Base-by-base conservation (phyloP, 2,329 filamentous ascomycete species). In the Chrysoporthe austroafricana region DNA sequence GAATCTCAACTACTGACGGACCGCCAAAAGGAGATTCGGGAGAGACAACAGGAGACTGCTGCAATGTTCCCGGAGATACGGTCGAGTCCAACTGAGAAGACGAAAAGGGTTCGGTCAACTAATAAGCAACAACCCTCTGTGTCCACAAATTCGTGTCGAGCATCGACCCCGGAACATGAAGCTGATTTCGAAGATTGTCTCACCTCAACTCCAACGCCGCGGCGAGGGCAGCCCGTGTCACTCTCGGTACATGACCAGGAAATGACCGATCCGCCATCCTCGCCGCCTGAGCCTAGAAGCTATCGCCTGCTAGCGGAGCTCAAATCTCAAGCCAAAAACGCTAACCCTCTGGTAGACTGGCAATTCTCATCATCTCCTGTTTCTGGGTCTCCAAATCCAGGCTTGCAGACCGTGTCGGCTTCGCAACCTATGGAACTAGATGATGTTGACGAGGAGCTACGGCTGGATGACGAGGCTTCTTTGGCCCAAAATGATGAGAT, bases 1-100 rank as follows among this genome's bases (percentile, higher is more conserved):
- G 89, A 92, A 66, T 93, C 91, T 0, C 93, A 96, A 72, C 79
- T 89, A 21, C 80, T 97, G 61, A 97, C 93, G 0, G 91, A 94
- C 46, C 86, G 88, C 56, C 93, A 97, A 76, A 90, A 85, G 73
- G 93, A 97, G 73, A 88, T 95, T 54, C 86, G 89, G 58, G 88
- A 92, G 72, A 85, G 90, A 62, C 93, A 96, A 75, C 84, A 84
- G 58, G 88, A 91, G 70, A 86, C 85, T 34, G 85, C 87, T 5
- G 84, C 84, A 0, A 81, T 95, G 70, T 95, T 94, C 72, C 84
- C 90, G 0, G 87, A 90, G 26, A 83, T 94, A 36, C 83, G 83
- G 42, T 90, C 89, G 1, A 90, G 84, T 70, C 81, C 84, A 43
- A 69, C 68, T 26, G 26, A 63, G 8, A 62, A 54, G n/a, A 60